Base-by-base conservation (phyloP, 2,329 filamentous ascomycete species). In the Paradendryphiella salina region DNA sequence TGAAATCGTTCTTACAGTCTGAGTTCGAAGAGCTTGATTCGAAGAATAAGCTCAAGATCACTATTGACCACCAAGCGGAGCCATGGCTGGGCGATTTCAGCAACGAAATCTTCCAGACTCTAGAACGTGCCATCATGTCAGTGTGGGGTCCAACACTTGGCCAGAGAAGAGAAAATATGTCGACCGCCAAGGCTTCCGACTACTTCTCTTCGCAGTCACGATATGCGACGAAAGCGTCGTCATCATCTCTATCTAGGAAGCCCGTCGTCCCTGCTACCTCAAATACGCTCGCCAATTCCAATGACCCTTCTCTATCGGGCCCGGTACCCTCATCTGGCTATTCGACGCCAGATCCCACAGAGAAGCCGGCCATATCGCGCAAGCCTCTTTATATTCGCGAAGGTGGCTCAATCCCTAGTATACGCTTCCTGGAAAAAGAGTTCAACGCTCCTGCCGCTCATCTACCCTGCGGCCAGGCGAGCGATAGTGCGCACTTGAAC, bases 61-160 rank as follows among this genome's bases (percentile, higher is more conserved):
- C 85, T 23, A 92, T 99, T 59, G 91, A 96, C 59, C 94, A 96
- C 68, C 87, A 89, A 73, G 93, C 94, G 0, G 94, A 99, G 68
- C 91, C 94, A 0, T 99, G 94, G 94, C 83, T 99, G 0, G 93
- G 94, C 11, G 90, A 96, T 63, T 91, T 90, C 3, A 85, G 85
- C 40, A 96, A 96, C 61, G 85, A 91, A 59, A 92, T 97, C 51
- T 99, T 96, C 74, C 84, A 87, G 56, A 95, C 90, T 0, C 82
- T 99, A 0, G 91, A 96, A 61, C 81, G 86, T 52, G 94, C 92
- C 0, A 87, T 97, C 42, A 84, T 92, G 64, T 83, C 88, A 36
- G 90, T 88, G 0, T 99, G 94, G 94, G 85, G 85, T 0, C 83
- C 84, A 0, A 76, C 77, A 31, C 69, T 60, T 29, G 73, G 63